A percentile compares a stretch with the other conserved stretches of the same genome.
Evolutionary conservation across 352 stramenopile species (phyloP).

Genomic region (Pilasporangium apinafurcum): DNA sequence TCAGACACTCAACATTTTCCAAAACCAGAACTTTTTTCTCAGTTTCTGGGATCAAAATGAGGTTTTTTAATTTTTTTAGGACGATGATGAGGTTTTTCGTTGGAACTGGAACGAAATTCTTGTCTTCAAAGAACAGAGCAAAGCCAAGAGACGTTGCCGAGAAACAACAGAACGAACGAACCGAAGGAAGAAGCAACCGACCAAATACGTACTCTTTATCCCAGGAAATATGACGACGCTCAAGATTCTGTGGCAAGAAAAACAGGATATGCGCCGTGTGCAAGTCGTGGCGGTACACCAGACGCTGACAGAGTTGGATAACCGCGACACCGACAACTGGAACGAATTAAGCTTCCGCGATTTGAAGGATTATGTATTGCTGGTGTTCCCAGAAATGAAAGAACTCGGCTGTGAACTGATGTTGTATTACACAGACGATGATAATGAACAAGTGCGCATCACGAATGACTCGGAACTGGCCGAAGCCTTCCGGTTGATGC

Average conservation of each 20-base stretch:
- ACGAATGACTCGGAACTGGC: conserved; percentile 77
- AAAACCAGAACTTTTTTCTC: background rate
- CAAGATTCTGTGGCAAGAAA: conserved; percentile 78
- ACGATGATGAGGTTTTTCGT: background rate
- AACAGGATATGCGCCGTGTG: conserved; percentile 83
- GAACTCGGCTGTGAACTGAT: conserved; percentile 28
- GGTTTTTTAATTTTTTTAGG: conserved; percentile 3
- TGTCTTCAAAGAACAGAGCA: background rate
- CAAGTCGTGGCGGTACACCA: conserved; percentile 63
- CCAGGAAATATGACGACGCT: conserved; percentile 57
- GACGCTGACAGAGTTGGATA: conserved; percentile 37
- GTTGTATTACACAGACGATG: conserved; percentile 81
- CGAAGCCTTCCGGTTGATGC: conserved; percentile 74
- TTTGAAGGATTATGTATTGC: conserved; percentile 55
- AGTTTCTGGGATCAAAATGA: background rate
- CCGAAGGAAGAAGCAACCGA: background rate
- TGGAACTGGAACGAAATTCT: background rate
- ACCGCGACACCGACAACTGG: conserved; percentile 18
- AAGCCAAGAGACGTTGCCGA: background rate
- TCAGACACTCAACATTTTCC: conserved; percentile 1
- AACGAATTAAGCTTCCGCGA: conserved; percentile 47
- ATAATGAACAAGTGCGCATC: conserved; percentile 76
- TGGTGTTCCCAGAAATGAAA: conserved; percentile 58
- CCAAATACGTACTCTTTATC: background rate
- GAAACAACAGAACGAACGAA: background rate